Evolutionary conservation across 1,139 yeast genomes (phyloP).

Genomic region (Trichomonascaceae sp.): DNA sequence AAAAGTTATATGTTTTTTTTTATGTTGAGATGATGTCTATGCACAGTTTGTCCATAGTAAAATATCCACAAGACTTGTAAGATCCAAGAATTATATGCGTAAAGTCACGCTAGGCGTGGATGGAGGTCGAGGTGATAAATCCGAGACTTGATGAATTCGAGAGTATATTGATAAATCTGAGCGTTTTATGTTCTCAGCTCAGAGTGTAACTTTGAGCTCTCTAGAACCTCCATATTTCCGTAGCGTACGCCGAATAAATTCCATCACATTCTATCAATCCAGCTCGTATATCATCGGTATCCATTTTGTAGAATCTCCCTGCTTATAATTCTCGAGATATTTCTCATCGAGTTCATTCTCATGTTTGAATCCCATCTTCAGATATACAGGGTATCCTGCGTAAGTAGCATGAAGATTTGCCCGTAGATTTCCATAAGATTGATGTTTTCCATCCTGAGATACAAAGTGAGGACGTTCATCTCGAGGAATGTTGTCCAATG

Average conservation of each 20-base stretch:
- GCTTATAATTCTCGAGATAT: background rate
- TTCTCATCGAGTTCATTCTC: background rate
- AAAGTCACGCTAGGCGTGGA: too few relatives aligned
- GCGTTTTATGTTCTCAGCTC: too few relatives aligned
- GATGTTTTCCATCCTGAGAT: background rate
- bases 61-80: too few relatives aligned
- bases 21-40: background rate
- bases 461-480: constrained; percentile 1
- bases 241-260: too few relatives aligned
- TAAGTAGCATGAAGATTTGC: background rate
- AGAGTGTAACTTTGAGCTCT: too few relatives aligned
- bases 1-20: background rate
- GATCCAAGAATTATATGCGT: too few relatives aligned
- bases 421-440: constrained; percentile 4
- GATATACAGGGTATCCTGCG: background rate
- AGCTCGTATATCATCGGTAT: background rate
- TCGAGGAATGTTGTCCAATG: constrained; percentile 1
- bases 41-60: too few relatives aligned
- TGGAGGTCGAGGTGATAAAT: too few relatives aligned
- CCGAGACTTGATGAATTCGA: too few relatives aligned
- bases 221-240: too few relatives aligned
- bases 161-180: too few relatives aligned
- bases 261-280: too few relatives aligned
- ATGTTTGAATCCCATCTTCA: constrained; percentile 1
- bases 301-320: background rate